These are phyloP conservation scores for Acanthamoeba divionensis DNA, from an alignment of 208 protist genomes.

Conservation along the genomic window DNA sequence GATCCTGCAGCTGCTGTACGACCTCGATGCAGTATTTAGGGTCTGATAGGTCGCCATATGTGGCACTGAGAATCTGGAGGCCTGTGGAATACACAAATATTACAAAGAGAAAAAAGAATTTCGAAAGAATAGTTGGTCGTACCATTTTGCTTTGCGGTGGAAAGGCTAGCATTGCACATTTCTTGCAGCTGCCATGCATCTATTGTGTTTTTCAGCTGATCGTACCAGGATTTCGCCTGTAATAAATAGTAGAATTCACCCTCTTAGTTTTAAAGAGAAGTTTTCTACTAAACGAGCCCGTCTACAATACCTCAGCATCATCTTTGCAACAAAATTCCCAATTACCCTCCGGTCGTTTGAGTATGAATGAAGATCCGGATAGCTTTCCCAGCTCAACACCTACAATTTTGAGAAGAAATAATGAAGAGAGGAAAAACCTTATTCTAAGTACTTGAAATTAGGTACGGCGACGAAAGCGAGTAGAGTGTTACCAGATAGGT, in stretches of 20 bases:
- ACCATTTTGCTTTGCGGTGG: not conserved
- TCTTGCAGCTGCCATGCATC: conserved; percentile 24
- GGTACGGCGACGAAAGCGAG: not conserved
- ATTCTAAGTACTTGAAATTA: not conserved
- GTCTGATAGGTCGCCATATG: conserved; percentile 14
- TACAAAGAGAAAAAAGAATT: not conserved
- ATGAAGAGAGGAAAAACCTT: not conserved
- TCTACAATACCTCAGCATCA: conserved; percentile 13
- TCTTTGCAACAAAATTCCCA: conserved; percentile 9
- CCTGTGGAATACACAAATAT: not conserved
- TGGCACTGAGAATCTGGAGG: conserved; percentile 27
- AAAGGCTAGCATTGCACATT: not conserved
- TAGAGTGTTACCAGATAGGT: no score
- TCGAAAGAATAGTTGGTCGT: not conserved
- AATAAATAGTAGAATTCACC: not conserved
- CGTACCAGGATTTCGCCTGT: conserved; percentile 14
- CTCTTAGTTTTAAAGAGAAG: no score
- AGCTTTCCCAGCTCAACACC: not conserved
- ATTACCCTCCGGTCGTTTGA: conserved; percentile 35
- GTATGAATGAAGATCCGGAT: not conserved
- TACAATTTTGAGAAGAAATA: not conserved
- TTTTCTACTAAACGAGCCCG: no score
- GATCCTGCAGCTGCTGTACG: conserved; percentile 39
- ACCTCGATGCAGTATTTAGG: conserved; percentile 18
- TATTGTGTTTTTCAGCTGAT: not conserved